Evolutionary conservation across 2,329 filamentous ascomycete genomes (phyloP), one percentile per base, ranked within the genome.

Genomic region (Arthrinium phaeospermum): DNA sequence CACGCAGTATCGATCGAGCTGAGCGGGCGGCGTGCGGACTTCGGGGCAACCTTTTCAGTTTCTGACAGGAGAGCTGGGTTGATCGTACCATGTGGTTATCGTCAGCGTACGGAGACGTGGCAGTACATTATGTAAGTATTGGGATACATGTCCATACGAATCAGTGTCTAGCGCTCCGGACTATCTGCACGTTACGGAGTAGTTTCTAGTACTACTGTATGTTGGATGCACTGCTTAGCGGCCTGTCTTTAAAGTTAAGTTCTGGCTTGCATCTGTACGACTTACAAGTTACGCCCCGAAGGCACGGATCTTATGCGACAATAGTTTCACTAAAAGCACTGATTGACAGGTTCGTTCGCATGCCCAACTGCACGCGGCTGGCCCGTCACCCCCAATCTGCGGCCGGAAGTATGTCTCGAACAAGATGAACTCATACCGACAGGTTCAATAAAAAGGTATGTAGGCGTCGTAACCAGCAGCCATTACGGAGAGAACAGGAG

Each of bases 261-360:
- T 64, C 41, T 41, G 57, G 22, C 57, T 64, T 64, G 57, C 34
- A 64, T 41, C 57, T 64, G 57, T 24, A 61, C 53, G 53, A 61
- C 53, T 61, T 61, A 61, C 53, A 30, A 61, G 30, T 61, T 61
- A n/a, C 30, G 30, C 19, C 57, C 57, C 34, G 57, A 64, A n/a
- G 34, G 34, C 34, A 41, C 57, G 19, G 57, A 41, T 64, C 57
- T 41, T 41, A 64, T 64, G 57, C 8, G 22, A 64, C 57, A 41
- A 64, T 64, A 64, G 53, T 37, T 64, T 64, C 53, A 64, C 53
- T 41, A 64, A 41, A 64, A 64, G 57, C 57, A 41, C 57, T 14
- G 57, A 10, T 64, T 64, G 57, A 64, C 57, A 64, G 30, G 53
- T 37, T 37, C 53, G 53, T 61, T 37, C 30, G 19, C 57, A n/a